A percentile compares a stretch with the other conserved stretches of the same genome.
These are phyloP conservation scores for Lasiodiplodia theobromae DNA, from an alignment of 2,329 filamentous ascomycete genomes.

Conservation along the genomic window DNA sequence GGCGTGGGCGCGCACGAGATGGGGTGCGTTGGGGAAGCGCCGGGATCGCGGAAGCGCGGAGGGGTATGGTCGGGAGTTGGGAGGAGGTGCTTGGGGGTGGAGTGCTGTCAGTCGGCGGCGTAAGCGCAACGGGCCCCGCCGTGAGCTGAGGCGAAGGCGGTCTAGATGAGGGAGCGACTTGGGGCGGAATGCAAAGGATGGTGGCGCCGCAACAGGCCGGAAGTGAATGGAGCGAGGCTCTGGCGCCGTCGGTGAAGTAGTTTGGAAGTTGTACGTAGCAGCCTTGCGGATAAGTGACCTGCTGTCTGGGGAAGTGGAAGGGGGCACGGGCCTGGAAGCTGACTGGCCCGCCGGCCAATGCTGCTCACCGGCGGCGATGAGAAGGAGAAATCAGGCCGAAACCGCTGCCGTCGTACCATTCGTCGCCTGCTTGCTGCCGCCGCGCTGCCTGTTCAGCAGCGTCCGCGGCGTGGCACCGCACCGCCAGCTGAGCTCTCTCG, in stretches of 20 bases:
- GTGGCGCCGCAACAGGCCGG: constrained; percentile 18
- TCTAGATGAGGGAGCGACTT: constrained; percentile 15
- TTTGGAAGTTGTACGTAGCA: constrained; percentile 13
- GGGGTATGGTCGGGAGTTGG: constrained; percentile 1
- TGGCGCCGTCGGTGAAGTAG: constrained; percentile 23
- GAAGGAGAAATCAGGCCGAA: background rate
- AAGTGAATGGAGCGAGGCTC: constrained; percentile 19
- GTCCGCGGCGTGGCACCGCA: constrained; percentile 4
- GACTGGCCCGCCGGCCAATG: constrained; percentile 10
- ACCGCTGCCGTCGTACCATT: background rate
- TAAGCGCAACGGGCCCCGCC: constrained; percentile 26
- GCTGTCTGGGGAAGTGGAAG: constrained; percentile 14
- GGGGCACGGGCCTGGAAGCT: constrained; percentile 4
- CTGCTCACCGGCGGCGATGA: constrained; percentile 20
- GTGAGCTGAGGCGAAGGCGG: constrained; percentile 22
- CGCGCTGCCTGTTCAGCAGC: background rate
- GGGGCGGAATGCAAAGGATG: constrained; percentile 13
- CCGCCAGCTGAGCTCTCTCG: constrained; percentile 10
- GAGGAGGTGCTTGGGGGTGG: constrained; percentile 25
- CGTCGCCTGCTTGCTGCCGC: background rate
- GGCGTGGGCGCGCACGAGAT: background rate
- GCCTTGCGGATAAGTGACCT: background rate
- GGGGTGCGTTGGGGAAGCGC: background rate
- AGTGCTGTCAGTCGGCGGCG: constrained; percentile 27
- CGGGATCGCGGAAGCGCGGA: constrained; percentile 1